Conservation (phyloP, 2,329 filamentous ascomycete genomes). For the Laburnicola sp. region DNA sequence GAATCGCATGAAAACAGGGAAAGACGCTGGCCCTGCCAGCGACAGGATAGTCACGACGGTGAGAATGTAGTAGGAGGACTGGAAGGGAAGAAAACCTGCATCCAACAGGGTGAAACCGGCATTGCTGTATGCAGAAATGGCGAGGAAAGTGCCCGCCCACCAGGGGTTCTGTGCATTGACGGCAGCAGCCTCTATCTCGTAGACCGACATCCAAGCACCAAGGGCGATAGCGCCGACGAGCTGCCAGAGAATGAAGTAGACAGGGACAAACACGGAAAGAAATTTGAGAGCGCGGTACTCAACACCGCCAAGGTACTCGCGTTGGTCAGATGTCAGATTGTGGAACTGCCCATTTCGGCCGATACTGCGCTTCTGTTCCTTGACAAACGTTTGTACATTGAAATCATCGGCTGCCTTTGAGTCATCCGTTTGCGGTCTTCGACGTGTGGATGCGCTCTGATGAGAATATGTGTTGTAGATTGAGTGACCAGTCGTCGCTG, state of each 20-base stretch:
- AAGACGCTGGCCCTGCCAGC: slow-evolving; percentile 58
- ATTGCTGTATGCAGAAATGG: slow-evolving; percentile 63
- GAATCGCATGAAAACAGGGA: slow-evolving; percentile 60
- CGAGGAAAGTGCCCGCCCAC: slow-evolving; percentile 65
- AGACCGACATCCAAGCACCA: slow-evolving; percentile 46
- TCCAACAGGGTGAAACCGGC: slow-evolving; percentile 58
- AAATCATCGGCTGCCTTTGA: slow-evolving; percentile 15
- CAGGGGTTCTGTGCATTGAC: slow-evolving; percentile 47
- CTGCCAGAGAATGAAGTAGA: slow-evolving; percentile 12
- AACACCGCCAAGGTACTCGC: slow-evolving; percentile 53
- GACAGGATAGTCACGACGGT: slow-evolving; percentile 54
- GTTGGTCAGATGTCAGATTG: slow-evolving; percentile 48
- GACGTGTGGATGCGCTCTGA: slow-evolving; percentile 18
- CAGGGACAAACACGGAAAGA: slow-evolving; percentile 51
- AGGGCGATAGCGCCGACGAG: slow-evolving; percentile 17
- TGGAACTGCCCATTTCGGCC: slow-evolving; percentile 55
- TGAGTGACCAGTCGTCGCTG: slow-evolving; percentile 21
- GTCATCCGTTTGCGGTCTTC: slow-evolving; percentile 5
- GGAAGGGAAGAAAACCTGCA: slow-evolving; percentile 61
- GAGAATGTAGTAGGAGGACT: slow-evolving; percentile 49
- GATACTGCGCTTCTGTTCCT: slow-evolving; percentile 26
- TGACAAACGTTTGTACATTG: slow-evolving; percentile 4
- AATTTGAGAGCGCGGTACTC: slow-evolving; percentile 56
- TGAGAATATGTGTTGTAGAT: slow-evolving; percentile 22
- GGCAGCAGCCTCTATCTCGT: slow-evolving; percentile 50